Evolutionary conservation across 495 filamentous ascomycete genomes (phyloP).

Genomic region (Penicilliopsis zonata): DNA sequence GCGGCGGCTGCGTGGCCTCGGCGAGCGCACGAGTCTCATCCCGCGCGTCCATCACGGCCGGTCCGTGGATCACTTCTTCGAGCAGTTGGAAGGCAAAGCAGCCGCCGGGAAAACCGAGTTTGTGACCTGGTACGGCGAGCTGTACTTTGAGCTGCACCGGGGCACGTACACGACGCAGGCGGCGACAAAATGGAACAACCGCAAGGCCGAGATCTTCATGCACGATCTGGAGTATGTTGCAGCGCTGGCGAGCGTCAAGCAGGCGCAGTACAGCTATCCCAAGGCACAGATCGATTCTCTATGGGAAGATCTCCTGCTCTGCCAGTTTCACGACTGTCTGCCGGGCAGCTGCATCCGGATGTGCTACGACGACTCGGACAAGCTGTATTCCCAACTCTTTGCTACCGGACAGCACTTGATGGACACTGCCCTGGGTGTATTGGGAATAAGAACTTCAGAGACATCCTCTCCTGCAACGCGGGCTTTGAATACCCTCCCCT

Average conservation of each 20-base stretch:
- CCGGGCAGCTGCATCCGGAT: conserved; percentile 97
- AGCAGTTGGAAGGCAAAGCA: conserved; percentile 58
- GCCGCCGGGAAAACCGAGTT: conserved; percentile 59
- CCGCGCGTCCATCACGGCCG: conserved; percentile 82
- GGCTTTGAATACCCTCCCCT: conserved; percentile 73
- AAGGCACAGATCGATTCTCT: conserved; percentile 84
- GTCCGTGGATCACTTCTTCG: conserved; percentile 93
- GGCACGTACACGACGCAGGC: conserved; percentile 96
- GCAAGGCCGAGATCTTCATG: conserved; percentile 70
- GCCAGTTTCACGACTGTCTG: conserved; percentile 95
- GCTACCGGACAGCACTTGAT: conserved; percentile 57
- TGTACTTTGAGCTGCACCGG: conserved; percentile 94
- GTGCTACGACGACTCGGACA: conserved; percentile 88
- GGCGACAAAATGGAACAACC: conserved; percentile 92
- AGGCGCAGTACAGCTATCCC: conserved; percentile 62
- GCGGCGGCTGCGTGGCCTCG: conserved; percentile 80
- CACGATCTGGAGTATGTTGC: conserved; percentile 84
- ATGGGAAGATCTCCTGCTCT: conserved; percentile 80
- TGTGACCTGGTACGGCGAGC: conserved; percentile 93
- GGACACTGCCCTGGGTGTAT: conserved; percentile 49
- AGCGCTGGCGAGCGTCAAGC: conserved; percentile 48
- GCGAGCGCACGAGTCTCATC: conserved; percentile 70
- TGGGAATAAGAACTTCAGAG: conserved; percentile 45
- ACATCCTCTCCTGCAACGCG: conserved; percentile 22
- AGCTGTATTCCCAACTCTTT: conserved; percentile 78